Evolutionary conservation across 169 alveolate species (phyloP).

Genomic region (Perkinsus chesapeaki): DNA sequence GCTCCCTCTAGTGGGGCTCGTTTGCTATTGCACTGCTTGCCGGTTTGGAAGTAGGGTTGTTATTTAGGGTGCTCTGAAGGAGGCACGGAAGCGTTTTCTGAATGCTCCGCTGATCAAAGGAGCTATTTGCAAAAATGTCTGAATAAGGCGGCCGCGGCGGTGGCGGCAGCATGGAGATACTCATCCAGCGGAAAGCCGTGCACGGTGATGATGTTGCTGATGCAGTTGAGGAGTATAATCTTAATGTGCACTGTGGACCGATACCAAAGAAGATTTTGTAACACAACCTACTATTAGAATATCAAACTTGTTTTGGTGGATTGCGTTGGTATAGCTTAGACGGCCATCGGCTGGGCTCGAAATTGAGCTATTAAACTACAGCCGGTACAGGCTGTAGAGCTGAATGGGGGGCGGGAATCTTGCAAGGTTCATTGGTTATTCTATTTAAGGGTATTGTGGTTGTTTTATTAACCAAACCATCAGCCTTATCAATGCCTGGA

Average conservation of each 20-base stretch:
- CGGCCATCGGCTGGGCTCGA: too few relatives aligned
- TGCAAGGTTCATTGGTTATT: not conserved
- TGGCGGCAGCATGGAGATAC: too few relatives aligned
- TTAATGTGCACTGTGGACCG: too few relatives aligned
- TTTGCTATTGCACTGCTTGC: too few relatives aligned
- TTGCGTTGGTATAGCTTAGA: not conserved
- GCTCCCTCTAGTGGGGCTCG: not conserved
- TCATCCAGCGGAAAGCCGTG: too few relatives aligned
- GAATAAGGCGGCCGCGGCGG: too few relatives aligned
- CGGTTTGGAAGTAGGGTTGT: not conserved
- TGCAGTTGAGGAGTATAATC: too few relatives aligned
- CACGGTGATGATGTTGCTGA: too few relatives aligned
- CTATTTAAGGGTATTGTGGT: not conserved
- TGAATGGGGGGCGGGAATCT: not conserved
- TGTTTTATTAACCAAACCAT: not conserved
- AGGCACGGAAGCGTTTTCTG: not conserved
- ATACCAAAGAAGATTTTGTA: not conserved
- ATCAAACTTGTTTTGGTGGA: not conserved
- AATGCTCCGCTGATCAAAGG: not conserved
- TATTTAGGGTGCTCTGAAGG: not conserved
- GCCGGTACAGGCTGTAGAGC: too few relatives aligned
- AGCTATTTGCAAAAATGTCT: not conserved
- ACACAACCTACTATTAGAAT: not conserved
- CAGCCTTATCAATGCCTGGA: not conserved
- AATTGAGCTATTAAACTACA: too few relatives aligned